These are phyloP conservation scores for Fusarium nematophilum DNA, from an alignment of 2,329 filamentous ascomycete species.

Conservation along the genomic window DNA sequence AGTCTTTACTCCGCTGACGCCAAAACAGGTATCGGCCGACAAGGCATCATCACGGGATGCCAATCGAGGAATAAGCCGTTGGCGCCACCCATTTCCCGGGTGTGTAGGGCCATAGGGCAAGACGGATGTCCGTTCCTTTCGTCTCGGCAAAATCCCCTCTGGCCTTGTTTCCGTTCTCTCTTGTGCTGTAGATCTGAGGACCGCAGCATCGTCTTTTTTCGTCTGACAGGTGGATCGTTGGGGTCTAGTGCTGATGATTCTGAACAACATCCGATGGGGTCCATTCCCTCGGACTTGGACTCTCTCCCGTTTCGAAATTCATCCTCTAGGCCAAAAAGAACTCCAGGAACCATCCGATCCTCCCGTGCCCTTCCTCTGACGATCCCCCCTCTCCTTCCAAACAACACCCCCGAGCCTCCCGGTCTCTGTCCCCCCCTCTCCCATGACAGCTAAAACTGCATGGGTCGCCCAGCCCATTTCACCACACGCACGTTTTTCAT, in stretches of 20 bases:
- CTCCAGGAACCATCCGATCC: slow-evolving; percentile 38
- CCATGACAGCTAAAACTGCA: too few species aligned
- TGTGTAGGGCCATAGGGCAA: not conserved
- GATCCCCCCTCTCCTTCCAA: slow-evolving; percentile 19
- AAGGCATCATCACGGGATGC: not conserved
- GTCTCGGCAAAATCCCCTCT: too few species aligned
- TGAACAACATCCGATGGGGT: not conserved
- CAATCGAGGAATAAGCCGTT: slow-evolving; percentile 1
- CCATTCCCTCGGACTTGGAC: slow-evolving; percentile 1
- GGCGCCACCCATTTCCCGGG: not conserved
- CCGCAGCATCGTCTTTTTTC: not conserved
- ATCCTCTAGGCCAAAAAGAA: too few species aligned
- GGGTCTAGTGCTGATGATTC: slow-evolving; percentile 35
- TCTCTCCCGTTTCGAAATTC: slow-evolving; percentile 13
- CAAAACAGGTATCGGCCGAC: slow-evolving; percentile 4
- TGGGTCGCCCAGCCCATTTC: too few species aligned
- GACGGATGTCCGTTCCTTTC: too few species aligned
- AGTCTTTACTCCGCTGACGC: not conserved
- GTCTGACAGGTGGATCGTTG: slow-evolving; percentile 12
- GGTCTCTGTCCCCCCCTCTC: slow-evolving; percentile 12
- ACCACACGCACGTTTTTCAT: slow-evolving; percentile 9
- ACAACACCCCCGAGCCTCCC: slow-evolving; percentile 17
- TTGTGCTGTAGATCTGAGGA: not conserved
- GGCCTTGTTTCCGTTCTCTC: not conserved
- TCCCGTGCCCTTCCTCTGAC: slow-evolving; percentile 29